Base-by-base conservation (phyloP, 352 stramenopile genomes). In the Globisporangium camurandrum region DNA sequence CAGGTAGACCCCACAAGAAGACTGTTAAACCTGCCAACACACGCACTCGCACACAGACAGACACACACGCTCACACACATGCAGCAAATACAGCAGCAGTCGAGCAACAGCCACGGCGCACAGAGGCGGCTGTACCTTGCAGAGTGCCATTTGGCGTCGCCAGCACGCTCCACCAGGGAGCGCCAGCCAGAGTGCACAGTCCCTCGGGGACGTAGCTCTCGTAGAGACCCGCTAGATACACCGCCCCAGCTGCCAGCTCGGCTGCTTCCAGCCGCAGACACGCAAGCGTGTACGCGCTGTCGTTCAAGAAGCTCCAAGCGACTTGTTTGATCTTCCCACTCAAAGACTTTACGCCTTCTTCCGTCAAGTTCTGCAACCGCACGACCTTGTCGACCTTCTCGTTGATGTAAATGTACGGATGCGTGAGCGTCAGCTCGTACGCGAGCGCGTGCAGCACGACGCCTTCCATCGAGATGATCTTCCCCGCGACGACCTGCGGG, bases 301-400 rank as follows among this genome's bases (percentile, higher is more conserved):
- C 85, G 56, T 95, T 95, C 31, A 95, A 57, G 50, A 95, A 93
- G 42, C 75, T 93, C 85, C 85, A 95, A 0, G 83, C 75, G 26
- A 88, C 80, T 62, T 91, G 80, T 45, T 90, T 87, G 43, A 95
- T 80, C 58, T 93, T 89, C 24, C 67, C 75, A 51, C 69, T 83
- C 49, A 84, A 63, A 30, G 66, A 57, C 57, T 85, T 88, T 9
- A 64, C 61, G 24, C 66, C 55, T 27, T 69, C 62, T 38, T 84
- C 70, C 20, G 57, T 72, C 20, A 90, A 57, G 30, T 70, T 57
- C 62, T 72, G 67, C 24, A 92, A 66, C 30, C 64, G 70, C 49
- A 93, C 75, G 49, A 93, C 68, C 47, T 77, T 81, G 56, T 93
- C 75, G 49, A 95, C 83, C 48, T 92, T 90, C 46, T 93, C 79